Base-by-base conservation (phyloP, 495 filamentous ascomycete genomes). In the Trichoderma orchidacearum region DNA sequence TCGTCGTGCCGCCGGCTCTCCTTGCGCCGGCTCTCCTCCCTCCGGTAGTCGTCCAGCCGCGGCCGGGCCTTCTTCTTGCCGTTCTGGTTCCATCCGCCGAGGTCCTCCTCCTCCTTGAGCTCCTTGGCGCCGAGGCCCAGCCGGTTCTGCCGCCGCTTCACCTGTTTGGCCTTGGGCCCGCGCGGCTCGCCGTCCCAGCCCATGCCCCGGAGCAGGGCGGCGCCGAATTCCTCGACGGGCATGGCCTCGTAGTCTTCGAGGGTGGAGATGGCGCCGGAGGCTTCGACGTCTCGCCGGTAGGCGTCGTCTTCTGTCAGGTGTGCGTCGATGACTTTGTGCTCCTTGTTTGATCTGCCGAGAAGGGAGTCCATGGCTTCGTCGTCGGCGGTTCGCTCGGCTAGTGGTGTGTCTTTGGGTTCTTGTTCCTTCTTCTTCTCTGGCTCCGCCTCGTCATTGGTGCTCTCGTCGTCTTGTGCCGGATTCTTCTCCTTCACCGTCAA, bases 171-270 rank as follows among this genome's bases (percentile, higher is more conserved):
- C 9, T 8, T 9, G 7, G 66, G 56, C 53, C 77, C 62, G 31
- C 80, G 76, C 64, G 79, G 77, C 57, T 92, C 81, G 1, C 91
- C 92, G 58, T 96, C 88, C 92, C 91, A 96, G 4, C 93, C 93
- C 83, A 96, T 94, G 11, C 89, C 88, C 6, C 89, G 80, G 27
- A 99, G 77, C 53, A 97, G 70, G 2, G 88, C 89, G 23, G 87
- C 84, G 30, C 92, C 93, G 62, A 97, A 99, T 57, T 95, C 89
- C 58, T 96, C 93, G 32, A 97, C 89, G 0, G 94, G 92, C 11
- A 95, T 80, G 3, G 84, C 81, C 28, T 81, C 84, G 69, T 99
- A 99, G 61, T 92, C 89, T 48, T 89, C 89, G 23, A 93, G 72
- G 0, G 80, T 85, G 2, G 90, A 83, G 15, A 81, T 70, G 23